Percentiles rank a stretch among this genome's conserved stretches.
Conservation (phyloP, 2,329 filamentous ascomycete genomes). For the Trichophyton benhamiae region DNA sequence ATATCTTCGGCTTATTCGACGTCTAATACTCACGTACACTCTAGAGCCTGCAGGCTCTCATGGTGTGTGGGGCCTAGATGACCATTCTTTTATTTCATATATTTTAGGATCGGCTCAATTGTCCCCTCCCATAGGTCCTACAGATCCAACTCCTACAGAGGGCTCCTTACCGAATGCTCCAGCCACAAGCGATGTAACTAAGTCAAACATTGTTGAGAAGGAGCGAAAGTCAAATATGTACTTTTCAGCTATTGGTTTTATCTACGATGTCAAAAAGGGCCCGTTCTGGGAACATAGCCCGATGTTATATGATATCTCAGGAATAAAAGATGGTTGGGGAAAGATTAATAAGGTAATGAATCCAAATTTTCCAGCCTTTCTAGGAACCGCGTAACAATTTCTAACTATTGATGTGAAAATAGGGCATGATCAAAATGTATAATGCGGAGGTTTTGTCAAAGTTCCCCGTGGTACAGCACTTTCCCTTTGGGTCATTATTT, state of each 20-base stretch:
- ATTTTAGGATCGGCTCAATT: constrained; percentile 91
- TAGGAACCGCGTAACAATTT: not conserved
- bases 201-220: constrained; percentile 49
- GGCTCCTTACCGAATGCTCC: constrained; percentile 64
- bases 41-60: constrained; percentile 92
- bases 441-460: constrained; percentile 92
- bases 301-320: constrained; percentile 86
- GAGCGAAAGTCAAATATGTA: constrained; percentile 68
- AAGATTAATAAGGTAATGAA: constrained; percentile 74
- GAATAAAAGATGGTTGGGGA: constrained; percentile 84
- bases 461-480: constrained; percentile 97
- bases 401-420: not conserved
- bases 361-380: not conserved
- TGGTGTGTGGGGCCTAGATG: constrained; percentile 96
- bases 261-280: constrained; percentile 90
- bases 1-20: constrained; percentile 68
- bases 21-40: constrained; percentile 77
- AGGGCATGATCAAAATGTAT: constrained; percentile 99
- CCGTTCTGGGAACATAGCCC: constrained; percentile 97
- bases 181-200: constrained; percentile 56
- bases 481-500: constrained; percentile 69
- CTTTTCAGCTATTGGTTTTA: constrained; percentile 91
- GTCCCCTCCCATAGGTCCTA: constrained; percentile 56
- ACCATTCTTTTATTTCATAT: constrained; percentile 88
- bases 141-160: constrained; percentile 58